Percentiles rank a stretch among this genome's conserved stretches.
These are phyloP conservation scores for Sherardia arvensis DNA, from an alignment of 257 asterid genomes.

Conservation along the genomic window DNA sequence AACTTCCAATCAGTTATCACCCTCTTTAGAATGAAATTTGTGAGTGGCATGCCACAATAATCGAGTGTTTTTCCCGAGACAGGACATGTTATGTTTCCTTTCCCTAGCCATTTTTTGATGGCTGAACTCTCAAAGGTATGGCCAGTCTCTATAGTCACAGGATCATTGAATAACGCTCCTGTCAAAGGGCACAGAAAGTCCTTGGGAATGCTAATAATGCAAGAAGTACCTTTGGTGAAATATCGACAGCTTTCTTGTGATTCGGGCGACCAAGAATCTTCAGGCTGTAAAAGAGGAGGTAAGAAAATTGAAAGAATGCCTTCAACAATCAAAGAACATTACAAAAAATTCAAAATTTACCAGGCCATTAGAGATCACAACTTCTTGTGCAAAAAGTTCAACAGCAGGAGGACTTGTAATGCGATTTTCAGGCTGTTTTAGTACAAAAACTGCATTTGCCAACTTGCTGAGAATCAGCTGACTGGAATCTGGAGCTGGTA, in stretches of 20 bases:
- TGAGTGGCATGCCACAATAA: constrained; percentile 38
- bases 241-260: constrained; percentile 14
- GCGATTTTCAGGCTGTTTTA: constrained; percentile 21
- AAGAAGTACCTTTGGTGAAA: constrained; percentile 13
- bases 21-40: constrained; percentile 57
- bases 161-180: constrained; percentile 50
- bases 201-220: constrained; percentile 30
- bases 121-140: constrained; percentile 65
- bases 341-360: constrained; percentile 9
- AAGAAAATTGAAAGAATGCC: not conserved
- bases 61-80: constrained; percentile 41
- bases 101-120: constrained; percentile 41
- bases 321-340: not conserved
- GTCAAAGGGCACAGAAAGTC: constrained; percentile 68
- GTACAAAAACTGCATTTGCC: constrained; percentile 26
- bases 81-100: constrained; percentile 56
- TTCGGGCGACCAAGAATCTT: constrained; percentile 23
- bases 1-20: constrained; percentile 53
- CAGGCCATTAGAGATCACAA: constrained; percentile 8
- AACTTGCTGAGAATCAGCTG: constrained; percentile 16
- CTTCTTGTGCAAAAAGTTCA: constrained; percentile 11
- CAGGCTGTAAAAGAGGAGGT: constrained; percentile 30
- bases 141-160: constrained; percentile 78
- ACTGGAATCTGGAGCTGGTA: constrained; percentile 17
- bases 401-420: constrained; percentile 7